phyloP scores from a whole-genome alignment of 1,139 yeast genomes.

The Zygosaccharomyces pseudobailii region DNA sequence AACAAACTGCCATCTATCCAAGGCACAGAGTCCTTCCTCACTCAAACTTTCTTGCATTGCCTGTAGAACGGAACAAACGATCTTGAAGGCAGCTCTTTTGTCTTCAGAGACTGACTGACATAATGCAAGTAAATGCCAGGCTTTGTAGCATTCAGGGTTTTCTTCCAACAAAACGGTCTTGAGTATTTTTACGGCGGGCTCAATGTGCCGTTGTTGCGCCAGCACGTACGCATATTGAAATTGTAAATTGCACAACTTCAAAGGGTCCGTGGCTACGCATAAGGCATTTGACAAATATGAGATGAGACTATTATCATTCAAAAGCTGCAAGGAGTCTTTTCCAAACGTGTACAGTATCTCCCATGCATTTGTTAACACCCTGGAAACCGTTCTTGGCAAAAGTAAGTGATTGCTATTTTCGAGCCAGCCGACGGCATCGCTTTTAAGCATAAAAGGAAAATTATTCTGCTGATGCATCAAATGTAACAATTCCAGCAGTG shows the following conservation, averaged over 20 bases:
- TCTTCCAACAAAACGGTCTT: constrained; percentile 35
- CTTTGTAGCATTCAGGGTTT: constrained; percentile 41
- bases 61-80: constrained; percentile 40
- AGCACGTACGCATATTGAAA: constrained; percentile 37
- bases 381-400: constrained; percentile 21
- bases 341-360: constrained; percentile 19
- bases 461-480: constrained; percentile 19
- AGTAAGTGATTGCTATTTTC: constrained; percentile 18
- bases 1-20: constrained; percentile 52
- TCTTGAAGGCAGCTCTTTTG: constrained; percentile 41
- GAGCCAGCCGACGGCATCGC: constrained; percentile 22
- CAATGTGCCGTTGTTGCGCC: constrained; percentile 35
- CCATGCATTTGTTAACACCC: constrained; percentile 26
- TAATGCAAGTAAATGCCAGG: constrained; percentile 50
- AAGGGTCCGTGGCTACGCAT: constrained; percentile 13
- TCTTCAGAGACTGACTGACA: constrained; percentile 51
- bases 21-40: constrained; percentile 25
- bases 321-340: constrained; percentile 13
- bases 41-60: constrained; percentile 27
- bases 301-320: constrained; percentile 31
- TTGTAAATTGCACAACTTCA: constrained; percentile 19
- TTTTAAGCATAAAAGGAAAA: constrained; percentile 17
- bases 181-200: constrained; percentile 36
- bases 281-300: constrained; percentile 29
- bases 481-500: constrained; percentile 13